Evolutionary conservation across 2,329 filamentous ascomycete genomes (phyloP), one percentile per base, ranked within the genome.

Genomic region (Mycocentrospora acerina): DNA sequence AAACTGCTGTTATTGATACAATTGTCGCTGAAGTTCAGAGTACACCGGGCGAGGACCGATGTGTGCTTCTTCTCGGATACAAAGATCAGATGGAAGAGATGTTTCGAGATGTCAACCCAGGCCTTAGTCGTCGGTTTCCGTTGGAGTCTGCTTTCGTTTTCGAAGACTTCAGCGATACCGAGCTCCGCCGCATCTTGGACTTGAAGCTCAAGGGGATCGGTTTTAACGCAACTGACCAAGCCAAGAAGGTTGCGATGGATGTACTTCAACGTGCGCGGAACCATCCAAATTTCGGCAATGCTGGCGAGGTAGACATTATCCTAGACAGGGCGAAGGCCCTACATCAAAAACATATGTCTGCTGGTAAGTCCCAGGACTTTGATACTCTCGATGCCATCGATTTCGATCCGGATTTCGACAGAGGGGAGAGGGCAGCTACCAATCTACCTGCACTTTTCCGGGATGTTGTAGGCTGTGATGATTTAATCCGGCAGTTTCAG

Each of bases 21-120:
- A 81, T 89, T 10, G 86, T 89, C 0, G 82, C 83, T 0, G 82
- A 88, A 48, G 78, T 90, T 0, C 85, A 90, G 42, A 84, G 78
- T 44, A 76, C 76, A 0, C 79, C 83, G 0, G 83, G 84, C 0
- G 85, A 89, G 18, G 84, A 90, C 59, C 77, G 83, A 3, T 89
- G 84, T 45, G 82, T 90, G 0, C 69, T 90, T 0, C 70, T 90
- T 0, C 70, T 88, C 0, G 86, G 86, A 0, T 90, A 90, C 64
- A 75, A 80, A 32, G 78, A 83, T 0, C 72, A 84, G 47, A 86
- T 90, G 80, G 73, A 80, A 35, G 67, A 76, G 0, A 88, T 90
- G 84, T 82, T 89, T 44, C 79, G 81, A n/a, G 82, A 84, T 22
- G 79, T 80, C 32, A 90, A 90, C 42, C 85, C 85, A 0, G 86